Percentiles rank a stretch among this genome's conserved stretches.
Evolutionary conservation across 192 early-diverging fungal species (phyloP).

Genomic region (Backusella psychrophila): DNA sequence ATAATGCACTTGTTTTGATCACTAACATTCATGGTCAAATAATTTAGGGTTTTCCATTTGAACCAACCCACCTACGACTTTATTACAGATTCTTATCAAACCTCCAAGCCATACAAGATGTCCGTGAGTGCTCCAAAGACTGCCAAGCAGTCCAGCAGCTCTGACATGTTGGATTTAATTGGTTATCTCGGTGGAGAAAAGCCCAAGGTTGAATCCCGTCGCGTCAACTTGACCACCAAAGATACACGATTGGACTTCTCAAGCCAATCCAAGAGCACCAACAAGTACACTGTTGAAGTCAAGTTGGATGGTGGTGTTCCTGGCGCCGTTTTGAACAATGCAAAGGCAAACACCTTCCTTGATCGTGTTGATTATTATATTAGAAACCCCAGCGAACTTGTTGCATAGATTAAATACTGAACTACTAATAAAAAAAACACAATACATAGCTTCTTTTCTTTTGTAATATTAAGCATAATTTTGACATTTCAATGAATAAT

Average conservation of each 20-base stretch:
- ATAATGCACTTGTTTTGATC: not conserved
- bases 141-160: not conserved
- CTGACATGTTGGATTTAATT: slow-evolving; percentile 41
- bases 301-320: slow-evolving; percentile 45
- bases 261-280: slow-evolving; percentile 27
- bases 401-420: slow-evolving; percentile 24
- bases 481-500: not conserved
- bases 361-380: slow-evolving; percentile 50
- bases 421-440: not conserved
- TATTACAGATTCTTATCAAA: slow-evolving; percentile 25
- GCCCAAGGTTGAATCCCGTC: slow-evolving; percentile 23
- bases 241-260: slow-evolving; percentile 33
- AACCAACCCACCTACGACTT: slow-evolving; percentile 45
- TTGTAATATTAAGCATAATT: not conserved
- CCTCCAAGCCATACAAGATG: slow-evolving; percentile 31
- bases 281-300: slow-evolving; percentile 35
- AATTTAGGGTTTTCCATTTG: slow-evolving; percentile 80
- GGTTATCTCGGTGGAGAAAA: slow-evolving; percentile 43
- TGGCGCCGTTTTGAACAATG: slow-evolving; percentile 29
- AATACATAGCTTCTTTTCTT: not conserved
- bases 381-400: slow-evolving; percentile 48
- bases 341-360: slow-evolving; percentile 45
- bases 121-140: slow-evolving; percentile 7
- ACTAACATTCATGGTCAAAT: not conserved
- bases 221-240: slow-evolving; percentile 31